Conservation (phyloP, 345 rosid genomes). For the Gossypium australe region DNA sequence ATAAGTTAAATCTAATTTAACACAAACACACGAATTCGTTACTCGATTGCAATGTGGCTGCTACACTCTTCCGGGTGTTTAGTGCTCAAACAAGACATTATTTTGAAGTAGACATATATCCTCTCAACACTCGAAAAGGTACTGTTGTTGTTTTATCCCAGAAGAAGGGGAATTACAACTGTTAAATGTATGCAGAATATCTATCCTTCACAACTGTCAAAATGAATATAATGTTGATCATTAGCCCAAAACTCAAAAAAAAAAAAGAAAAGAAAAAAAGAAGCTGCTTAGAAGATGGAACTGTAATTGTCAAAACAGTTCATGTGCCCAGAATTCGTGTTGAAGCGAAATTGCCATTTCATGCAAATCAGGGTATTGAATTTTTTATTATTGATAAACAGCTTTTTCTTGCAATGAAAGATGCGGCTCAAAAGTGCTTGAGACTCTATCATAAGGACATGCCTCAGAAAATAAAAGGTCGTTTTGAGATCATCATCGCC, state of each 20-base stretch:
- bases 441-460: conserved; percentile 12
- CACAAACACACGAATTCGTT: too few species aligned
- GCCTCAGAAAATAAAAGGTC: conserved; percentile 31
- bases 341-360: neutral
- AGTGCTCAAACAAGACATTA: neutral
- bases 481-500: conserved; percentile 19
- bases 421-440: conserved; percentile 30
- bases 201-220: too few species aligned
- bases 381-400: neutral
- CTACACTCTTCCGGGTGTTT: neutral
- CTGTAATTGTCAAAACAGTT: neutral
- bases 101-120: too few species aligned
- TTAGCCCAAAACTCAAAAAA: neutral
- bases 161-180: too few species aligned
- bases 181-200: too few species aligned
- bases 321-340: neutral
- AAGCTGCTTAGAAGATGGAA: neutral
- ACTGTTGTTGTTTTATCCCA: too few species aligned
- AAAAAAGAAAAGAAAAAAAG: neutral
- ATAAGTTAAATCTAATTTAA: too few species aligned
- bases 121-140: too few species aligned
- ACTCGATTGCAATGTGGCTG: too few species aligned
- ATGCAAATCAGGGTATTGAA: neutral
- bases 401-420: neutral
- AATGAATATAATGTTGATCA: neutral